Base-by-base conservation (phyloP, 2,329 filamentous ascomycete genomes). In the Microsporum ferrugineum region DNA sequence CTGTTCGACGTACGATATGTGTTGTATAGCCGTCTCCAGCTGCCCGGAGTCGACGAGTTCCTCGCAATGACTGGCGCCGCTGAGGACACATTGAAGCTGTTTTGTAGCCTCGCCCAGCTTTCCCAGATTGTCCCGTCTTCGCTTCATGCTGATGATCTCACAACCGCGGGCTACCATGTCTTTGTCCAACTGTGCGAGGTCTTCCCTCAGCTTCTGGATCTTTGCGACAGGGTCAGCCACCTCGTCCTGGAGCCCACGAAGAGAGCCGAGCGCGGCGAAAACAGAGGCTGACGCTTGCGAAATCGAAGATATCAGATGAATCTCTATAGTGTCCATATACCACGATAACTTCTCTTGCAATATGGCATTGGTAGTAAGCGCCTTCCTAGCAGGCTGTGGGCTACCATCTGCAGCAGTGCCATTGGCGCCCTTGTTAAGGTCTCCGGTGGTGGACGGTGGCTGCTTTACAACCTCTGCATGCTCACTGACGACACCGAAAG, bases 251-350 rank as follows among this genome's bases (percentile, higher is more conserved):
- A 95, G 77, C 70, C 92, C 87, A 66, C 88, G 86, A 36, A 95
- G 76, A 0, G 88, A 91, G 1, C 89, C 89, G 0, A 95, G 77
- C 0, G 90, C 90, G 0, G 88, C 88, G 68, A 95, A 95, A 73
- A 95, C 95, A 0, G 89, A 91, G 0, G 87, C 87, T 0, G 89
- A 95, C 1, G 90, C 90, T 0, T 87, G 88, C 3, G 89, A 94
- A 64, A 95, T 95, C 0, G 88, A 91, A 49, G 87, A 87, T 68
- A 95, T 94, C 12, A 95, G 76, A 70, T 95, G 90, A 64, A 95
- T 87, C 70, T 95, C 90, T 23, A 95, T 88, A 0, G 89, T 95
- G 71, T 95, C 90, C 89, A 95, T 94, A 72, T 95, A 95, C 90
- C 90, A 95, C 0, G 89, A 95, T n/a, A 95, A 77, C 73, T 95